Evolutionary conservation across 73 alveolate species (phyloP), one percentile per base, ranked within the genome.

Genomic region (Stentor roeselii): DNA sequence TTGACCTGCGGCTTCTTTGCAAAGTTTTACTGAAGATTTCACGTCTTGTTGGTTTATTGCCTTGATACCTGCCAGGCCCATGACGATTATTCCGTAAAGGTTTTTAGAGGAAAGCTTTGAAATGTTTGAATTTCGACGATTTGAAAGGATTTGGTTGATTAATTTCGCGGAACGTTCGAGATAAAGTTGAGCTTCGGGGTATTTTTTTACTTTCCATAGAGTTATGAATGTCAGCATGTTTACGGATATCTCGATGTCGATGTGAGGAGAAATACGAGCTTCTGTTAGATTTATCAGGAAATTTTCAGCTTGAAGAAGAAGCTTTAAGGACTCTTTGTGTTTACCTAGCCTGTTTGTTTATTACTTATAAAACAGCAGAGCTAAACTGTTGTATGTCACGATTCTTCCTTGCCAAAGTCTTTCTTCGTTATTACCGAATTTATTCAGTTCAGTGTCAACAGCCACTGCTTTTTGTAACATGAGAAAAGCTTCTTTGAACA

Each of bases 291-390:
- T 67, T 67, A 67, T 67, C 27, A 67, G n/a, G 34, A 32, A 67
- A 34, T 67, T 67, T 67, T 67, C 41, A 67, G 80, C 80, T 67
- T 67, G 80, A 21, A 67, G 34, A 14, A 67, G 34, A 67, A 67
- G 80, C 34, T 67, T 67, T 36, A 67, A 40, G 21, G 80, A 67
- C 21, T 67, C 80, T 32, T 67, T 21, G 80, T 67, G 34, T 1
- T 34, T 21, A 21, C 80, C 80, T 21, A 67, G 27, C 41, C 80
- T 67, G 27, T 67, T 14, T 67, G 37, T 36, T 27, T 21, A 34
- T 67, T 67, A 67, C 80, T 67, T 67, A 67, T 67, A 40, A 32
- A 67, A 67, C 11, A 67, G 34, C 34, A 67, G 2, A 30, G 80
- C 80, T 21, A 67, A 34, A 34, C 41, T 32, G 80, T 21, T 67